These are phyloP conservation scores for Colletotrichum spinosum DNA, from an alignment of 2,329 filamentous ascomycete genomes.

Conservation along the genomic window DNA sequence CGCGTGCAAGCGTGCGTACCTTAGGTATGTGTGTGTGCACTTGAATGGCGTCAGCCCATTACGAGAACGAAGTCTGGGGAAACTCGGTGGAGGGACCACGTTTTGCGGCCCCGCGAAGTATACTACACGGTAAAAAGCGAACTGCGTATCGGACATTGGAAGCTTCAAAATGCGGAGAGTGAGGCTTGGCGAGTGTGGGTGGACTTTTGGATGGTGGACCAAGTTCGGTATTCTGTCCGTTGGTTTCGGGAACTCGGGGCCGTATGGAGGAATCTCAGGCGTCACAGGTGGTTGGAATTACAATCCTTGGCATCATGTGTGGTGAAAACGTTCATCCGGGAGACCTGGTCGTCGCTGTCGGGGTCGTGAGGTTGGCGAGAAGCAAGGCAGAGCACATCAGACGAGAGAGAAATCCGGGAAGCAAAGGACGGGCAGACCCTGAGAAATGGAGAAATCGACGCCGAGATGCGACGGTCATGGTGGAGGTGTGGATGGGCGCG, in stretches of 20 bases:
- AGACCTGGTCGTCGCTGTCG: neutral
- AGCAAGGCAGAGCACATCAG: slow-evolving; percentile 13
- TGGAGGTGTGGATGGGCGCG: neutral
- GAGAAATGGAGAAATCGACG: slow-evolving; percentile 1
- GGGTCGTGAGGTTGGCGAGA: neutral
- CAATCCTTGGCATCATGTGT: neutral
- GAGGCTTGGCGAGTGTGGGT: slow-evolving; percentile 18
- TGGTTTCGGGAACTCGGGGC: slow-evolving; percentile 16
- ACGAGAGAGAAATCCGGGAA: slow-evolving; percentile 26
- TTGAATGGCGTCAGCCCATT: too few species aligned
- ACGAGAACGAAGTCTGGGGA: slow-evolving; percentile 20
- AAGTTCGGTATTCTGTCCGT: slow-evolving; percentile 32
- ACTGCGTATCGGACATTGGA: neutral
- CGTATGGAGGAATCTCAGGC: neutral
- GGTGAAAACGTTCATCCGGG: slow-evolving; percentile 29
- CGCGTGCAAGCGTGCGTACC: too few species aligned
- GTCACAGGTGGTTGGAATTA: neutral
- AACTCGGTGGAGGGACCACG: slow-evolving; percentile 33
- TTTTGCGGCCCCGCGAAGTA: slow-evolving; percentile 9
- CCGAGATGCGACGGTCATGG: neutral
- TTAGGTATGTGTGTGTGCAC: too few species aligned
- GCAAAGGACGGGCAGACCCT: slow-evolving; percentile 20
- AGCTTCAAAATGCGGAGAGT: slow-evolving; percentile 30
- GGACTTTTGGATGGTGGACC: slow-evolving; percentile 9
- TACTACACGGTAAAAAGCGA: slow-evolving; percentile 2